A percentile compares a stretch with the other conserved stretches of the same genome.
Conservation (phyloP, 1,139 yeast genomes). For the Candida anutae region DNA sequence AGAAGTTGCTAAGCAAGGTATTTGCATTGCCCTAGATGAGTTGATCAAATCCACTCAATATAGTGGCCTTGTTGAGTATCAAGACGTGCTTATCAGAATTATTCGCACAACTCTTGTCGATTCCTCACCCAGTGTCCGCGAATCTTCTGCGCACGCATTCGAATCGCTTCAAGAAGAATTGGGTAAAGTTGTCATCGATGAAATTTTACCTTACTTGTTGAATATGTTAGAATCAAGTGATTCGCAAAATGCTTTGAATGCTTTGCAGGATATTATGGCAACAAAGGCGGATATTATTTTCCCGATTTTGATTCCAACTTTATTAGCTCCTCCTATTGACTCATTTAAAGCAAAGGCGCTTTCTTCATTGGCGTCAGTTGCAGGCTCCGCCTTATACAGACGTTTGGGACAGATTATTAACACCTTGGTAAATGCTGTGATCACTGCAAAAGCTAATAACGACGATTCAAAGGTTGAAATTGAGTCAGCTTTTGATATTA, state of each 20-base stretch:
- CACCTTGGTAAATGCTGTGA: constrained; percentile 58
- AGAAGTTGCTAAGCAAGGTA: constrained; percentile 87
- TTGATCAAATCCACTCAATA: constrained; percentile 67
- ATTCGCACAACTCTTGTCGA: constrained; percentile 78
- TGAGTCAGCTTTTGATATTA: constrained; percentile 54
- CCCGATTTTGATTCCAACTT: constrained; percentile 87
- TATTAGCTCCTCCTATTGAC: constrained; percentile 76
- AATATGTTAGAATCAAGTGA: constrained; percentile 59
- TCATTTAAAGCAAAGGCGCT: constrained; percentile 79
- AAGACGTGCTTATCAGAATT: constrained; percentile 62
- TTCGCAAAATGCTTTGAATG: constrained; percentile 75
- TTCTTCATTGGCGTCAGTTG: constrained; percentile 84
- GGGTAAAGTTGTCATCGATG: constrained; percentile 84
- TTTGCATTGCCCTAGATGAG: constrained; percentile 87
- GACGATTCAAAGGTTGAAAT: constrained; percentile 33
- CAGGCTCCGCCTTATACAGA: constrained; percentile 75
- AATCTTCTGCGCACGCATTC: constrained; percentile 86
- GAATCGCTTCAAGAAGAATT: constrained; percentile 75
- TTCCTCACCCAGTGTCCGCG: constrained; percentile 64
- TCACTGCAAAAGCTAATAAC: constrained; percentile 25
- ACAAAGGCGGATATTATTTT: constrained; percentile 84
- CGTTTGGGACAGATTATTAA: constrained; percentile 66
- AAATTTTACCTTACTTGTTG: constrained; percentile 77
- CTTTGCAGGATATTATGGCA: constrained; percentile 88
- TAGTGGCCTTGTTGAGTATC: constrained; percentile 58